A percentile compares a stretch with the other conserved stretches of the same genome.
Evolutionary conservation across 768 basidiomycete genomes (phyloP).

Genomic region (Collybia sordida): DNA sequence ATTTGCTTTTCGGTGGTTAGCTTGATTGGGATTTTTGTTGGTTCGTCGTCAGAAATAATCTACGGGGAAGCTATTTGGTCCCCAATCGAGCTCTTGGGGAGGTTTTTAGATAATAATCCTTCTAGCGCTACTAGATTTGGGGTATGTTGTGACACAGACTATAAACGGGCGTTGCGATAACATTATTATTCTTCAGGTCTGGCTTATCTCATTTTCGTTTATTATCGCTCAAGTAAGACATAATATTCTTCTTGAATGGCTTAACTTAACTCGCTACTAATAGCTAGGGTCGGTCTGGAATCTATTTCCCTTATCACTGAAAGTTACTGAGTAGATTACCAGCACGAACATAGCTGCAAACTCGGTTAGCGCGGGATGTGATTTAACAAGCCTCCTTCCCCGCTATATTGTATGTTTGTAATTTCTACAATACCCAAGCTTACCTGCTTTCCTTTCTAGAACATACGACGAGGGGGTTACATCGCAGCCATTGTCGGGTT

Average conservation of each 20-base stretch:
- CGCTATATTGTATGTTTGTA: slow-evolving; percentile 61
- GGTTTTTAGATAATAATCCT: slow-evolving; percentile 64
- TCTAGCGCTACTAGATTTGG: slow-evolving; percentile 68
- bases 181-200: slow-evolving; percentile 41
- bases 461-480: slow-evolving; percentile 84
- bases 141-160: slow-evolving; percentile 27
- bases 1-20: slow-evolving; percentile 72
- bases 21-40: slow-evolving; percentile 81
- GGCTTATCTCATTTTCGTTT: slow-evolving; percentile 79
- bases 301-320: not conserved
- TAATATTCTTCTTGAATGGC: no score
- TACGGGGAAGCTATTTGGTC: slow-evolving; percentile 81
- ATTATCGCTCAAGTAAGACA: slow-evolving; percentile 65
- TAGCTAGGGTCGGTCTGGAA: not conserved
- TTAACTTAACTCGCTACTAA: slow-evolving; percentile 2
- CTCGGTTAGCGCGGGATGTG: slow-evolving; percentile 80
- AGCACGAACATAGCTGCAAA: slow-evolving; percentile 84
- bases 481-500: slow-evolving; percentile 77
- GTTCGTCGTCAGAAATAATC: slow-evolving; percentile 72
- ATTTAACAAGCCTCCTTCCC: slow-evolving; percentile 76
- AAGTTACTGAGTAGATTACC: not conserved
- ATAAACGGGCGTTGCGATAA: no score
- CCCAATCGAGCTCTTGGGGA: slow-evolving; percentile 68
- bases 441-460: slow-evolving; percentile 34
- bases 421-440: slow-evolving; percentile 1